Evolutionary conservation across 148 eudicot species (phyloP).

Genomic region (Chenopodium berlandieri): DNA sequence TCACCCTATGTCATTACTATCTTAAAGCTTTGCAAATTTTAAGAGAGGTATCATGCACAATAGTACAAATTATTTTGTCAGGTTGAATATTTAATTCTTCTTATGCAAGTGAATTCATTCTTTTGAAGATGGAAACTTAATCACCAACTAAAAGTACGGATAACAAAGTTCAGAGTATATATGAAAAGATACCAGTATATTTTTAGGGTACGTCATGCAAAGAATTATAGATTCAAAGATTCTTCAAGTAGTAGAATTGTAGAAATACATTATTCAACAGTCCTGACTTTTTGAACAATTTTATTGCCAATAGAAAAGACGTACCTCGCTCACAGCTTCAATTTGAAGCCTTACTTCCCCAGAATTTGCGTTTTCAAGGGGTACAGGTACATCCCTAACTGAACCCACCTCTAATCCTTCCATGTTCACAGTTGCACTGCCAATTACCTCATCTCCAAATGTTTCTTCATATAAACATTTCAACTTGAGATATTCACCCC

Average conservation of each 20-base stretch:
- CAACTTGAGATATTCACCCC: slow-evolving; percentile 84
- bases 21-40: neutral
- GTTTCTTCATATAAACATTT: slow-evolving; percentile 77
- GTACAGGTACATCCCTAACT: slow-evolving; percentile 67
- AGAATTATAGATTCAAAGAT: neutral
- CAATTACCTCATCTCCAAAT: slow-evolving; percentile 80
- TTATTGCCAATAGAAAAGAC: neutral
- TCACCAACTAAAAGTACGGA: neutral
- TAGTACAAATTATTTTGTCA: too few species aligned
- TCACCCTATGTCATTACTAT: neutral
- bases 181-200: too few species aligned
- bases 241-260: neutral
- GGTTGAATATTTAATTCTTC: too few species aligned
- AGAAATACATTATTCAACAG: neutral
- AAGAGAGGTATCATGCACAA: neutral
- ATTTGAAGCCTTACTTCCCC: slow-evolving; percentile 85
- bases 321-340: slow-evolving; percentile 67
- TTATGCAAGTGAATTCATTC: neutral
- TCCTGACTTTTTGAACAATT: neutral
- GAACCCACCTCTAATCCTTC: slow-evolving; percentile 83
- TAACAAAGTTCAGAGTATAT: neutral
- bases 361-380: slow-evolving; percentile 88
- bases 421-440: slow-evolving; percentile 82
- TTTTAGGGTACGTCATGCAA: neutral
- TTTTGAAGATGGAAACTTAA: neutral